Conservation (phyloP, 768 basidiomycete species). For the Boletus tylopilopsis region DNA sequence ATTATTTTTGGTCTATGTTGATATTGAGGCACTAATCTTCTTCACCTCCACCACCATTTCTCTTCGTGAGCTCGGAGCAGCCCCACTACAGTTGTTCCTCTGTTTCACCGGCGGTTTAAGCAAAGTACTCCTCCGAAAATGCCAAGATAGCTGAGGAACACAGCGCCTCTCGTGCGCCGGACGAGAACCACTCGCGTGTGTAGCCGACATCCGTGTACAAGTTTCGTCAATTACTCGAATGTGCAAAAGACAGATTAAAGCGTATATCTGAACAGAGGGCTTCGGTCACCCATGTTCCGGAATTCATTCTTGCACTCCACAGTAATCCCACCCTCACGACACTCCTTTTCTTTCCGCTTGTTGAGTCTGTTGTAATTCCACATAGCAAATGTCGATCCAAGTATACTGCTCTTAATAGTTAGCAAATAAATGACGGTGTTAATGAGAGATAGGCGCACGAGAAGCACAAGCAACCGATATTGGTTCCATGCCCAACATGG, state of each 20-base stretch:
- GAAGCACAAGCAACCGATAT: constrained; percentile 31
- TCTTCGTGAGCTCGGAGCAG: too few species aligned
- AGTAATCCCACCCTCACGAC: constrained; percentile 42
- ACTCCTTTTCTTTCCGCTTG: constrained; percentile 42
- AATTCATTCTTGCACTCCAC: constrained; percentile 39
- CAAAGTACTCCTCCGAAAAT: too few species aligned
- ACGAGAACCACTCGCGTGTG: too few species aligned
- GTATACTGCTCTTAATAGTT: constrained; percentile 33
- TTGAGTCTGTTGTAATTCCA: constrained; percentile 48
- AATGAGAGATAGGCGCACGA: constrained; percentile 17
- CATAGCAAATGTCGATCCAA: constrained; percentile 41
- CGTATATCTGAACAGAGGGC: constrained; percentile 52
- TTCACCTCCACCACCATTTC: too few species aligned
- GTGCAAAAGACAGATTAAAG: constrained; percentile 14
- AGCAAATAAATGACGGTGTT: constrained; percentile 22
- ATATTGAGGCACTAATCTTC: too few species aligned
- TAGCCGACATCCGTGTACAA: too few species aligned
- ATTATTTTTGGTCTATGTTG: too few species aligned
- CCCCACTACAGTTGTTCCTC: too few species aligned
- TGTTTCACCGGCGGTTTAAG: too few species aligned
- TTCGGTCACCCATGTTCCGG: constrained; percentile 47
- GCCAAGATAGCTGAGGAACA: too few species aligned
- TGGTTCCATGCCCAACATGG: constrained; percentile 35
- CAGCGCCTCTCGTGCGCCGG: too few species aligned
- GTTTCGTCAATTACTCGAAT: too few species aligned